Percentiles rank a stretch among this genome's conserved stretches.
Conservation (phyloP, 345 rosid genomes). For the Sonneratia alba region DNA sequence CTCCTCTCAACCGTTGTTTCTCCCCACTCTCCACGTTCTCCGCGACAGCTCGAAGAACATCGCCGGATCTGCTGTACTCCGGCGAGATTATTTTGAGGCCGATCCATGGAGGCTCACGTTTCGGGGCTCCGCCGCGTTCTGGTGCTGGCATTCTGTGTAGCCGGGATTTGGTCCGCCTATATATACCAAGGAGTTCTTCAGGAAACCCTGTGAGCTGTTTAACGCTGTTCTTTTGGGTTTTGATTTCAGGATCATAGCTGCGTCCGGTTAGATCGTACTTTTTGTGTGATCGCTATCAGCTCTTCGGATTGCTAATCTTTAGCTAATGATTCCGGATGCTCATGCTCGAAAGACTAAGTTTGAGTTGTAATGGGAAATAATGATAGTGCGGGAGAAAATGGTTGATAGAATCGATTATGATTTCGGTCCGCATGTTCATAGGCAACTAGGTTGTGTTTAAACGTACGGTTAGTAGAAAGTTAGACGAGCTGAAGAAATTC, state of each 20-base stretch:
- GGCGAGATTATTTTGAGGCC: slow-evolving; percentile 7
- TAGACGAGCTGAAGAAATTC: background rate
- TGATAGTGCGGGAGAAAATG: background rate
- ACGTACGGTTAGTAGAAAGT: no score
- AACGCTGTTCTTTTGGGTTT: background rate
- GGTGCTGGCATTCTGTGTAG: slow-evolving; percentile 69
- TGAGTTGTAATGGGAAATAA: background rate
- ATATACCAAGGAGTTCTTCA: slow-evolving; percentile 96
- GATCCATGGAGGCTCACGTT: slow-evolving; percentile 56
- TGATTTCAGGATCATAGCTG: background rate
- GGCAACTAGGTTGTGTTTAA: no score
- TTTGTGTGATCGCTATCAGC: background rate
- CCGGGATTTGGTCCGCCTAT: slow-evolving; percentile 95
- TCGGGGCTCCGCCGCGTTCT: slow-evolving; percentile 59
- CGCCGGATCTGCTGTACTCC: slow-evolving; percentile 6
- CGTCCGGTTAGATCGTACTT: background rate
- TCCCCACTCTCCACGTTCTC: background rate
- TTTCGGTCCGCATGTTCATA: background rate
- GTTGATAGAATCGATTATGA: background rate
- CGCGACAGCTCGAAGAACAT: background rate
- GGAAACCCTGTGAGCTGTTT: slow-evolving; percentile 64
- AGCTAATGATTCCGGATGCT: background rate
- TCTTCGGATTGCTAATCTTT: background rate
- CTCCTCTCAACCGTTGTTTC: background rate
- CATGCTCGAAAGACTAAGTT: background rate